Percentiles rank a stretch among this genome's conserved stretches.
These are phyloP conservation scores for Microsporum audouinii DNA, from an alignment of 2,329 filamentous ascomycete species.

Conservation along the genomic window DNA sequence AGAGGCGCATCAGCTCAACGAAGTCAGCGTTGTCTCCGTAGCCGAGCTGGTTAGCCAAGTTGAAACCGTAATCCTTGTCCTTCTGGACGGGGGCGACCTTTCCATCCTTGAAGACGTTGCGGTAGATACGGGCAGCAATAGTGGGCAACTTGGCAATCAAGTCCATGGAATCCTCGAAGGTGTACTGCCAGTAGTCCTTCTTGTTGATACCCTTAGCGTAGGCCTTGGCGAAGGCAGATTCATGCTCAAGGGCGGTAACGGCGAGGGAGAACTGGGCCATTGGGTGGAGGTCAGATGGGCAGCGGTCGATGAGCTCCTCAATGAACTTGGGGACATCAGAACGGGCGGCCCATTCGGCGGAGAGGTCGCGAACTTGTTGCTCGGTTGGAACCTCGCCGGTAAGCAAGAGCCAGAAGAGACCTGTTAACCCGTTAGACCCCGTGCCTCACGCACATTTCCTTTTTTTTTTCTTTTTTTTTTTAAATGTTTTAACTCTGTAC, in stretches of 20 bases:
- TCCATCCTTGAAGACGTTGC: constrained; percentile 99
- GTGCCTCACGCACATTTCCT: not conserved
- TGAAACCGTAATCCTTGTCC: constrained; percentile 99
- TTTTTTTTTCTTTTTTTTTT: not conserved
- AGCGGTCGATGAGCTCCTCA: constrained; percentile 99
- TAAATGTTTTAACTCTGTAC: not conserved
- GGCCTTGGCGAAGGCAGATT: constrained; percentile 93
- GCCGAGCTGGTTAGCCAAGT: constrained; percentile 98
- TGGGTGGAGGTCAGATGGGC: constrained; percentile 95
- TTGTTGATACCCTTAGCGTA: constrained; percentile 99
- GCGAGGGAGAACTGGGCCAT: constrained; percentile 99
- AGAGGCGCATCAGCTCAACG: constrained; percentile 94
- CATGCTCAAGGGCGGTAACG: constrained; percentile 95
- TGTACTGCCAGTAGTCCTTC: constrained; percentile 99
- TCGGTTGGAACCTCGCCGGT: constrained; percentile 95
- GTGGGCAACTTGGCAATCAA: constrained; percentile 98
- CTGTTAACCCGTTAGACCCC: constrained; percentile 29
- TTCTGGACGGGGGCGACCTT: constrained; percentile 93
- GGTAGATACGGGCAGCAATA: constrained; percentile 97
- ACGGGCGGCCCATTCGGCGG: constrained; percentile 96
- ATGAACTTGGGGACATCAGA: constrained; percentile 96
- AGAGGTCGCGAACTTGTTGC: constrained; percentile 96
- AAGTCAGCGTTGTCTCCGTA: constrained; percentile 94
- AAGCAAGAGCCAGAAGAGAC: constrained; percentile 99
- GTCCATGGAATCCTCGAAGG: constrained; percentile 99